Base-by-base conservation (phyloP, 2,329 filamentous ascomycete genomes). In the Penicillium sp. region DNA sequence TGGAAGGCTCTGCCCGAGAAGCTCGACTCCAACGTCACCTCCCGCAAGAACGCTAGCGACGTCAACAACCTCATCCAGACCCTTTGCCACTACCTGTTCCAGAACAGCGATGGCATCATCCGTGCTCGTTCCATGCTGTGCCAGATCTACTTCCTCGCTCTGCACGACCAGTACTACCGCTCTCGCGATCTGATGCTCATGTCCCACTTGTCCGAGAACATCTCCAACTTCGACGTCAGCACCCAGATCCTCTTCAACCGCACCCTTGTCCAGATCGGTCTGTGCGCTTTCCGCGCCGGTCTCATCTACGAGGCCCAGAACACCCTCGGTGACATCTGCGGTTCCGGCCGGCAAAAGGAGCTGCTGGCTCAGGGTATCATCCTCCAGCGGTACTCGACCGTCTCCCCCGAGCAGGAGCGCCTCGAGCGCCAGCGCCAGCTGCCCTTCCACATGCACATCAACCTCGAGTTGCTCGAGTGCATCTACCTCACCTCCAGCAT, bases 361-460 rank as follows among this genome's bases (percentile, higher is more conserved):
- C 86, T 99, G 56, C 87, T 99, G 49, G 96, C 95, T 42, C 95
- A 99, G 81, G 96, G 95, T 79, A 92, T 99, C 65, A 97, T 98
- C 85, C 95, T 99, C 79, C 95, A 99, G 83, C 88, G 95, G 71
- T 99, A 93, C 83, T 94, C 88, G 73, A 93, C 97, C 75, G 95
- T 99, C 65, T 95, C 93, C 38, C 95, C 95, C 19, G 95, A 99
- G 81, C 95, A 99, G 81, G 95, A 99, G 83, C 91, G 94, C 69
- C 86, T 98, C 42, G 95, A 99, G 84, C 92, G 95, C 78, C 94
- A 98, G 82, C 90, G 95, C 73, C 95, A 99, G 82, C 87, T 99
- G 70, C 95, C 95, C 40, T 99, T 99, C 89, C 95, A 99, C 84
- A 97, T 99, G 93, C 95, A 99, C 86, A 99, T 99, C 85, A 99